These are phyloP conservation scores for Petunia hybrid DNA, from an alignment of 305 asterid genomes.

Conservation along the genomic window DNA sequence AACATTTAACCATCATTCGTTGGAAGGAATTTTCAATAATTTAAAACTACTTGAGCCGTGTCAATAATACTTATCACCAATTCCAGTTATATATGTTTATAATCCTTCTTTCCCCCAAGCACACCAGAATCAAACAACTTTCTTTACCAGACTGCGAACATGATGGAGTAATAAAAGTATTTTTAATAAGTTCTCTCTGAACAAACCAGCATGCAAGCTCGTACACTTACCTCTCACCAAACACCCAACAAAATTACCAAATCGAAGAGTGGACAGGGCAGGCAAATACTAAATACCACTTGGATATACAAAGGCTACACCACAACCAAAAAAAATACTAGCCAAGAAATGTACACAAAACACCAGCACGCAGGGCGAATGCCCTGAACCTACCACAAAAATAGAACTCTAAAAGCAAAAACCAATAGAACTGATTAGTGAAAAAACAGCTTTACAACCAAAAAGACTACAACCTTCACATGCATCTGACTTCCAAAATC, in stretches of 20 bases:
- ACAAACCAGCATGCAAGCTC: background rate
- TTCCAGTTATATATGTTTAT: background rate
- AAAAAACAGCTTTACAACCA: slow-evolving; percentile 34
- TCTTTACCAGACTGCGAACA: background rate
- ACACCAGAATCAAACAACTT: background rate
- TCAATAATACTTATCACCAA: background rate
- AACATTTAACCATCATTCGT: too few species aligned
- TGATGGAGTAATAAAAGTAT: background rate
- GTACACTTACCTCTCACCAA: background rate
- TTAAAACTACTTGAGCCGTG: too few species aligned
- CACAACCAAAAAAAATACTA: slow-evolving; percentile 18
- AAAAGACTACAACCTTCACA: slow-evolving; percentile 24
- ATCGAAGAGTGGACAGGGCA: background rate
- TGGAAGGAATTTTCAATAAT: too few species aligned
- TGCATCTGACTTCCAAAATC: slow-evolving; percentile 29
- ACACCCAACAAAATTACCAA: slow-evolving; percentile 9
- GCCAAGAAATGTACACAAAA: slow-evolving; percentile 19
- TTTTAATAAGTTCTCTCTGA: background rate
- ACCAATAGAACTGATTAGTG: slow-evolving; percentile 26
- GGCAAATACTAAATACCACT: slow-evolving; percentile 25
- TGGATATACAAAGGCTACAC: slow-evolving; percentile 25
- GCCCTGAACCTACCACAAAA: slow-evolving; percentile 25
- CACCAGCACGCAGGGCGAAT: slow-evolving; percentile 16
- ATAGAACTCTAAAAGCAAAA: slow-evolving; percentile 30
- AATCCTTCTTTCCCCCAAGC: background rate